Base-by-base conservation (phyloP, 2,329 filamentous ascomycete genomes). In the Talaromyces marneffei region DNA sequence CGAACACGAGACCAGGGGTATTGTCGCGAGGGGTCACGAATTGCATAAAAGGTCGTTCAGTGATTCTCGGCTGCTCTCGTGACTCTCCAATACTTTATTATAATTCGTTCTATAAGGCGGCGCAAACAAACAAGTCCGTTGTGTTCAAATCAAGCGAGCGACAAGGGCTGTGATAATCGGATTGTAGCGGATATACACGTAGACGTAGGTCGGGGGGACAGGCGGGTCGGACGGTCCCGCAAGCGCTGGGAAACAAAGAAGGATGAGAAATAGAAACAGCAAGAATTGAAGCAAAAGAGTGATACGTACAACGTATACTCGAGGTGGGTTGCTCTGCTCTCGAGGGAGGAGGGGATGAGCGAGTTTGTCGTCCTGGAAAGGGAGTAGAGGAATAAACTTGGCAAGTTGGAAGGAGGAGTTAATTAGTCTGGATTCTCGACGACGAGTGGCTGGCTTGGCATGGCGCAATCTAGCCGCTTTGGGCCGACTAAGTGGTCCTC, bases 391-490 rank as follows among this genome's bases (percentile, higher is more conserved):
- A 31, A 48, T 4, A 27, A 48, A 48, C 23, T 29, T 48, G 44
- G 44, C 23, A 48, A 42, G 40, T 42, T 42, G 40, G 40, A 42
- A 42, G 18, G 37, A 39, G 40, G 7, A 25, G 39, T 20, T 2
- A 14, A 18, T 8, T 14, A 52, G 29, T 33, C 29, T 33, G 27
- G 48, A 33, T n/a, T 52, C 48, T 29, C 39, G 39, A 42, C 39
- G 18, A 3, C 7, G 8, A 42, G 20, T 46, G 42, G 42, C 42
- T 5, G 42, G 42, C 44, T 27, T 48, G 44, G 44, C 44, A 29
- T 29, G 25, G 44, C 25, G 78, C 48, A 90, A 80, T 67, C 89
- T 90, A 68, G 6, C 44, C 44, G 44, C 23, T 7, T 29, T 48
- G 7, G 14, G 44, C 23, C 4, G 44, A 48, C 25, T 29, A 48